phyloP scores from a whole-genome alignment of 257 asterid genomes.

The Rehmannia glutinosa region DNA sequence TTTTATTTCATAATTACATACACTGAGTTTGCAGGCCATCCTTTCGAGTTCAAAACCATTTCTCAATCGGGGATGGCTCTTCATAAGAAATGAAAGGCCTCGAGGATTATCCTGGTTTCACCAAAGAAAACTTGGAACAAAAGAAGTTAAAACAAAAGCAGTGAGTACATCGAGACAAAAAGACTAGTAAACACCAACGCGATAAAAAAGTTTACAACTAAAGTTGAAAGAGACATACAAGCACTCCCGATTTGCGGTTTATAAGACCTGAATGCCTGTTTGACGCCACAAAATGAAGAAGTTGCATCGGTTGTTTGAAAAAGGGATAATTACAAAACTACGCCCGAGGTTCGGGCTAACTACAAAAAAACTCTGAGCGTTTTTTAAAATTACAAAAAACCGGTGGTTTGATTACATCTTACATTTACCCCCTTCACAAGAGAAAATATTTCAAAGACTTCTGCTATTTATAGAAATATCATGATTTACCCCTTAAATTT shows the following conservation, averaged over 20 bases:
- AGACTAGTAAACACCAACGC: not conserved
- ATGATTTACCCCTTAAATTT: no score
- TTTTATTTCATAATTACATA: constrained; percentile 32
- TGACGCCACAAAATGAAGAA: constrained; percentile 48
- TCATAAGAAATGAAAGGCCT: constrained; percentile 25
- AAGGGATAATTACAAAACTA: no score
- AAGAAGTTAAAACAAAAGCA: not conserved
- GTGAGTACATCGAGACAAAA: not conserved
- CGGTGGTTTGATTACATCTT: no score
- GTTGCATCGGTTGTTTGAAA: constrained; percentile 12
- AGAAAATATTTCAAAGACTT: no score
- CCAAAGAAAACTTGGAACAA: not conserved
- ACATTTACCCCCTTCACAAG: no score
- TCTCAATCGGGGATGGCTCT: constrained; percentile 58
- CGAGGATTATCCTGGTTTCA: not conserved
- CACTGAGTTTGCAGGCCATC: constrained; percentile 74
- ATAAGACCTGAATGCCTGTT: constrained; percentile 51
- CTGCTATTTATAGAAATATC: no score
- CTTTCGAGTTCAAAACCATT: constrained; percentile 39
- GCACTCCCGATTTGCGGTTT: constrained; percentile 59
- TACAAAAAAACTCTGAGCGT: no score
- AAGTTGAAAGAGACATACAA: constrained; percentile 47
- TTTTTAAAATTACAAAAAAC: no score
- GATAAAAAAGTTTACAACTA: not conserved
- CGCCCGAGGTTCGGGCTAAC: no score